Evolutionary conservation across 352 stramenopile genomes (phyloP), one percentile per base, ranked within the genome.

Genomic region (Halophytophthora batemanensis): DNA sequence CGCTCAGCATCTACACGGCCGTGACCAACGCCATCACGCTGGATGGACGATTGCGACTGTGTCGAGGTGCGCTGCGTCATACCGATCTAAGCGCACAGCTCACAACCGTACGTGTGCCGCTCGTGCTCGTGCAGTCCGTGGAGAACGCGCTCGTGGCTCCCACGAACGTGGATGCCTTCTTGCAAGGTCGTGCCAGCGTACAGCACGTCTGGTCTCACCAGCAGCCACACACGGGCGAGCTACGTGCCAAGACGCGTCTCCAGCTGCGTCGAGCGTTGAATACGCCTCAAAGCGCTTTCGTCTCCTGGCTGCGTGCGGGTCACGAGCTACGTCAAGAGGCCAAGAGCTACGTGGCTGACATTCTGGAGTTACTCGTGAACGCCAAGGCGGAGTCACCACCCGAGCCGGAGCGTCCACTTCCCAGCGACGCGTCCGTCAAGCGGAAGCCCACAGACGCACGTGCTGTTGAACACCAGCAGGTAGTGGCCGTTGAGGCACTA

Each of bases 1-100:
- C 88, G 2, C 69, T 97, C 2, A 97, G 93, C 43, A 96, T 97
- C 18, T 96, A 97, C 67, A 97, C 88, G 11, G 91, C 91, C 0
- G 88, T 97, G 21, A 93, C 82, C 1, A 98, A 98, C 47, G 61
- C 86, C 1, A 97, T 98, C 49, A 89, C 89, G 3, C 74, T 96
- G 21, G 85, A 96, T 37, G 91, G 91, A 0, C 77, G 92, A 21
- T 77, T 93, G 21, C 78, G 82, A 0, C 62, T 96, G 10, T 93
- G 78, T 36, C 66, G 86, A 42, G 88, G 87, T 12, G 84, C 82
- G 7, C 57, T 97, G 34, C 71, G 83, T 12, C 82, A 96, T 54
- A 50, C 76, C 19, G 88, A 96, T 49, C 49, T 96, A 2, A 48
- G 42, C 15, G 54, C 56, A 1, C 77, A 81, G 37, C 43, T 96